Conservation (phyloP, 371 early-diverging fungal species). For the Rhizomucor pusillus region DNA sequence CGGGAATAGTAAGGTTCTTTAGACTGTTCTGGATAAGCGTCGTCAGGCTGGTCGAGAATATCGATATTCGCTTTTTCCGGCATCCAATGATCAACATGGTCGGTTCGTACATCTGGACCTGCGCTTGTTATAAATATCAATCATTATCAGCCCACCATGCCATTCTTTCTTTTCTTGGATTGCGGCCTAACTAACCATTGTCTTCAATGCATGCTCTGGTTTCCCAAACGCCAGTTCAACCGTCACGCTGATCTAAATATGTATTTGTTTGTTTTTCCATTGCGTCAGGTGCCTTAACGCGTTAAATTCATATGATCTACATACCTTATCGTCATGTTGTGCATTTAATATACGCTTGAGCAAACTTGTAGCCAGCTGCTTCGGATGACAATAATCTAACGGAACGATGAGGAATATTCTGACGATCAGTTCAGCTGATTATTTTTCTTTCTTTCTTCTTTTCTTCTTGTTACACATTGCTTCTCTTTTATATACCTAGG, state of each 20-base stretch:
- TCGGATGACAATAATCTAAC: neutral
- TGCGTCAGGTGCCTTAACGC: neutral
- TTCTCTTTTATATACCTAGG: neutral
- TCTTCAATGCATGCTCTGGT: slow-evolving; percentile 3
- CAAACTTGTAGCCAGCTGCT: neutral
- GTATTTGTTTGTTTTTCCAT: too few species aligned
- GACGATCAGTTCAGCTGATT: too few species aligned
- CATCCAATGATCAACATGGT: slow-evolving; percentile 3
- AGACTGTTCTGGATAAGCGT: slow-evolving; percentile 2
- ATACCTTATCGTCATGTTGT: slow-evolving; percentile 1
- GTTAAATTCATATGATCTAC: neutral
- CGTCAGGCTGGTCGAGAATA: neutral
- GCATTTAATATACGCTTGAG: neutral
- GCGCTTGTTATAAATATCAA: neutral
- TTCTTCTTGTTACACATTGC: neutral
- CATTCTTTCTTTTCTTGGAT: neutral
- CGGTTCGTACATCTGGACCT: slow-evolving; percentile 9
- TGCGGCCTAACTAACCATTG: slow-evolving; percentile 10
- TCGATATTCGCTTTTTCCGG: slow-evolving; percentile 1
- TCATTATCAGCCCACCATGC: neutral
- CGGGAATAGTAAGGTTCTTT: slow-evolving; percentile 1
- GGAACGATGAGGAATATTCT: neutral
- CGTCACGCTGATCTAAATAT: neutral
- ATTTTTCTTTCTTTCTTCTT: neutral
- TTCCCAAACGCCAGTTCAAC: neutral